phyloP scores from a whole-genome alignment of 345 rosid genomes.

The Eucalyptus guilfoylei region DNA sequence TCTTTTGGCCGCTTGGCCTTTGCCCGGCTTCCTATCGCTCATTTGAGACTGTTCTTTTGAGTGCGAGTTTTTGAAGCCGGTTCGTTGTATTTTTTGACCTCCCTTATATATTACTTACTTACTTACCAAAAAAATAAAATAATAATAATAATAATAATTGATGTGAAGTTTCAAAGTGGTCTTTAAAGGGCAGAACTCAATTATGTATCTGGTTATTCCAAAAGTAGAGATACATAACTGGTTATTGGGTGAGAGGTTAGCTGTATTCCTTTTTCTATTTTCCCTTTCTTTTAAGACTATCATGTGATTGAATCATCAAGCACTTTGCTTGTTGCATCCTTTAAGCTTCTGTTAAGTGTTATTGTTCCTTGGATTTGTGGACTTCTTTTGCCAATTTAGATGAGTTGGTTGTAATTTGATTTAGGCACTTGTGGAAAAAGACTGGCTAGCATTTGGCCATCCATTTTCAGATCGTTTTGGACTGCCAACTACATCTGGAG shows the following conservation, averaged over 20 bases:
- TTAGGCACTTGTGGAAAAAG: slow-evolving; percentile 94
- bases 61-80: too few relatives aligned
- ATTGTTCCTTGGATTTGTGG: background rate
- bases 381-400: background rate
- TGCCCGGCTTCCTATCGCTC: too few relatives aligned
- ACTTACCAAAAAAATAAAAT: too few relatives aligned
- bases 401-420: background rate
- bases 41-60: too few relatives aligned
- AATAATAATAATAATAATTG: background rate
- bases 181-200: background rate
- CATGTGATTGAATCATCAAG: background rate
- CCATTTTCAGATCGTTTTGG: slow-evolving; percentile 95
- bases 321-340: background rate
- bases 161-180: background rate
- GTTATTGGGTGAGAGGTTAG: background rate
- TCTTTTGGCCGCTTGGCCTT: too few relatives aligned
- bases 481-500: slow-evolving; percentile 65
- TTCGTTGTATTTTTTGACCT: too few relatives aligned
- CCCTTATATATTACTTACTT: too few relatives aligned
- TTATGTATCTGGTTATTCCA: background rate
- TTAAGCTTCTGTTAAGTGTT: background rate
- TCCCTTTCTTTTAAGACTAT: background rate
- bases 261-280: background rate
- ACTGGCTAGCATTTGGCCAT: slow-evolving; percentile 99
- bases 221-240: background rate